Conservation (phyloP, 2,329 filamentous ascomycete genomes). For the Curvularia hawaiiensis region DNA sequence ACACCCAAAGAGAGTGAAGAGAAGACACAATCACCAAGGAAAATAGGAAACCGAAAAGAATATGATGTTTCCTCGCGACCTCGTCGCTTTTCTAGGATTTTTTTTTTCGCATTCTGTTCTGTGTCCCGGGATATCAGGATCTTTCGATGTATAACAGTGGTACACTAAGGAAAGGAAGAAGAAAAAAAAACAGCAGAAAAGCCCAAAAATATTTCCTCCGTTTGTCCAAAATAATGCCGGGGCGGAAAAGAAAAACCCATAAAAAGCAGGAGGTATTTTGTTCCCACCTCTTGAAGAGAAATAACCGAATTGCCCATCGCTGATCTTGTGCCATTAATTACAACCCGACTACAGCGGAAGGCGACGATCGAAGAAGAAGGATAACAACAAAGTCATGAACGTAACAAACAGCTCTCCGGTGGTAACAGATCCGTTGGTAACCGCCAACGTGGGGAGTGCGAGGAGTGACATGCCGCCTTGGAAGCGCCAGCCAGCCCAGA, state of each 20-base stretch:
- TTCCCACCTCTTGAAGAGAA: conserved; percentile 31
- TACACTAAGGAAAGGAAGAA: conserved; percentile 19
- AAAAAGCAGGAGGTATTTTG: conserved; percentile 28
- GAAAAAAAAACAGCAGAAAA: background rate
- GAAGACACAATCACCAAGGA: conserved; percentile 1
- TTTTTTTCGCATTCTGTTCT: conserved; percentile 35
- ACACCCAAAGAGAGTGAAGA: background rate
- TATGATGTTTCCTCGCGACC: conserved; percentile 21
- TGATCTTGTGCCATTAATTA: conserved; percentile 48
- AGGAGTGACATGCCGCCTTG: conserved; percentile 24
- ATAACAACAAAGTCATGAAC: conserved; percentile 28
- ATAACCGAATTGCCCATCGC: conserved; percentile 33
- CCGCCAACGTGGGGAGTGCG: conserved; percentile 15
- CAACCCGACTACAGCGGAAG: conserved; percentile 38
- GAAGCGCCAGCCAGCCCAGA: conserved; percentile 26
- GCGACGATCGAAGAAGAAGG: conserved; percentile 26
- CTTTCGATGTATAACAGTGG: conserved; percentile 30
- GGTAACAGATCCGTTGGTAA: conserved; percentile 10
- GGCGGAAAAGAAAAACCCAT: conserved; percentile 13
- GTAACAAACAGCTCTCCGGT: conserved; percentile 24
- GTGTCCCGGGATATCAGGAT: conserved; percentile 26
- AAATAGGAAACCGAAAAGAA: background rate
- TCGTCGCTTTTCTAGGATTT: conserved; percentile 28
- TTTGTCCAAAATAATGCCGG: conserved; percentile 29
- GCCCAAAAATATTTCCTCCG: conserved; percentile 16